phyloP scores from a whole-genome alignment of 257 asterid genomes.

The Solanum sitiens region DNA sequence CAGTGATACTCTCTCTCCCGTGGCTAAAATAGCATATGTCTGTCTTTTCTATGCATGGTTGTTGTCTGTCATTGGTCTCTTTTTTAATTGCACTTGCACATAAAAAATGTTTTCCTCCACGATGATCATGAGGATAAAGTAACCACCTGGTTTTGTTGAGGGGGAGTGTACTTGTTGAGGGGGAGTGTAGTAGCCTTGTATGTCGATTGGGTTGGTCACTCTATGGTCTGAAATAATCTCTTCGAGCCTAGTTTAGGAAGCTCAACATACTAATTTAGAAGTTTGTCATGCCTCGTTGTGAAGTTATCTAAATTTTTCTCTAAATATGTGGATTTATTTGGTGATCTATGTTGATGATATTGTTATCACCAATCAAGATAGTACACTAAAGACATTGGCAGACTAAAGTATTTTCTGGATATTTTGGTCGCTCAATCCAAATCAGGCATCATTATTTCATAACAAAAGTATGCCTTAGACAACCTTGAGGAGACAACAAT shows the following conservation, averaged over 20 bases:
- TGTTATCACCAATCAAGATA: not conserved
- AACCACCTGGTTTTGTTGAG: not conserved
- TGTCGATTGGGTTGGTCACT: not conserved
- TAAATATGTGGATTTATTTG: not conserved
- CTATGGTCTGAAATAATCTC: not conserved
- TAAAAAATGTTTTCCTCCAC: not conserved
- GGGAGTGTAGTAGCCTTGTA: not conserved
- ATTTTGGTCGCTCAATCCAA: not conserved
- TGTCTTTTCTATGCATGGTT: not conserved
- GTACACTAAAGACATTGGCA: not conserved
- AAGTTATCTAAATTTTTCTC: not conserved
- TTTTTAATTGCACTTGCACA: not conserved
- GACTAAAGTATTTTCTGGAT: not conserved
- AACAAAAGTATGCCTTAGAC: not conserved
- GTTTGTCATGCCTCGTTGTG: not conserved
- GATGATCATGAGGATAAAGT: not conserved
- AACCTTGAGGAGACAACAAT: not conserved
- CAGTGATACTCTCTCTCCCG: not conserved
- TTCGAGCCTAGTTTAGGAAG: not conserved
- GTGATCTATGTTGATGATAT: not conserved
- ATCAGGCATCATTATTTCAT: not conserved
- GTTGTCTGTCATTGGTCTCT: not conserved
- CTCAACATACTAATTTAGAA: not conserved
- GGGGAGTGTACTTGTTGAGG: not conserved
- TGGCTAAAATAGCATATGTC: not conserved